Evolutionary conservation across 164 flowering plant genomes (phyloP).

Genomic region (Liriodendron chinense): DNA sequence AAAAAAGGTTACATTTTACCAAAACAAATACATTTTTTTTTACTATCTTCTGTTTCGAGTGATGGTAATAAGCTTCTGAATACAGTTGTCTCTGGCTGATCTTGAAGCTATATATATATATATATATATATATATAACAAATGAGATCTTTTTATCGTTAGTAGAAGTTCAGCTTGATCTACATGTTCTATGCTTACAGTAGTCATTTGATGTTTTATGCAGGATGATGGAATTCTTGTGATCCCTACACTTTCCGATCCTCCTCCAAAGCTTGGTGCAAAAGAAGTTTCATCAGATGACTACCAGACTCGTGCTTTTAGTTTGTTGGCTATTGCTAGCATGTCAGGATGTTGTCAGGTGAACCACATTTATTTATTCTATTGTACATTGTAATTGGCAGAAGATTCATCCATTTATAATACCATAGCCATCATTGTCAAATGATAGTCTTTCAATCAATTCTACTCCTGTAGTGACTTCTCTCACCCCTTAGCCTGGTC

Average conservation of each 20-base stretch:
- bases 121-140: not conserved
- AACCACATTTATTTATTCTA: conserved; percentile 1
- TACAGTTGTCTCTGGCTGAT: not conserved
- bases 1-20: no score
- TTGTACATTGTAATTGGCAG: not conserved
- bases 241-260: conserved; percentile 68
- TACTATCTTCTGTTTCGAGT: no score
- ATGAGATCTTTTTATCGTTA: not conserved
- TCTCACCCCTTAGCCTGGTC: not conserved
- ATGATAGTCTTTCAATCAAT: not conserved
- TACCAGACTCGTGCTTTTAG: conserved; percentile 43
- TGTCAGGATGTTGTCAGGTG: conserved; percentile 98
- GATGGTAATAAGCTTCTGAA: no score
- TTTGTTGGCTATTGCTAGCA: conserved; percentile 67
- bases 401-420: not conserved
- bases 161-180: not conserved
- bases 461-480: not conserved
- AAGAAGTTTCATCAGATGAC: conserved; percentile 56
- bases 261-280: conserved; percentile 84
- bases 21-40: no score
- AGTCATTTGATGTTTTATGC: conserved; percentile 2
- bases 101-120: not conserved
- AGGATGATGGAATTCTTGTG: conserved; percentile 92
- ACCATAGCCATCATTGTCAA: not conserved
- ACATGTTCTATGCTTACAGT: not conserved